phyloP scores from a whole-genome alignment of 2,329 filamentous ascomycete species.

The Penicillium verrucosum region DNA sequence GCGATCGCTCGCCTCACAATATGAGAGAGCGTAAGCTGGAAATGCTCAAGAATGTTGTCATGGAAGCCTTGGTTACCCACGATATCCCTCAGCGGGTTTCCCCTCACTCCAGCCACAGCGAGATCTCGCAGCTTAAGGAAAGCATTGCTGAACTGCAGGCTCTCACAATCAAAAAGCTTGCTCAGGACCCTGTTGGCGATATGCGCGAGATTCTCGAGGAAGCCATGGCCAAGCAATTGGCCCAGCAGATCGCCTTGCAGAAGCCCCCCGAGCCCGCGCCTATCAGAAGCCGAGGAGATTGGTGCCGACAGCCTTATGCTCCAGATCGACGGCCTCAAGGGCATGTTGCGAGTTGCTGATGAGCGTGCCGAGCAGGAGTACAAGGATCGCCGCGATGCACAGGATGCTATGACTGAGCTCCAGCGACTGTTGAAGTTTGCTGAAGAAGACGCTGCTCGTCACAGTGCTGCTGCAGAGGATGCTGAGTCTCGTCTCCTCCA shows the following conservation, averaged over 20 bases:
- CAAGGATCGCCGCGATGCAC: conserved; percentile 60
- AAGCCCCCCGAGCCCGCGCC: conserved; percentile 37
- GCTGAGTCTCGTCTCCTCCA: conserved; percentile 63
- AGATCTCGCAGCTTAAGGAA: conserved; percentile 39
- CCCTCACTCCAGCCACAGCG: conserved; percentile 30
- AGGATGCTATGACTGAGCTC: conserved; percentile 70
- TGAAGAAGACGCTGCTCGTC: conserved; percentile 52
- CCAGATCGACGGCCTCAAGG: conserved; percentile 67
- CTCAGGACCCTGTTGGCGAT: conserved; percentile 47
- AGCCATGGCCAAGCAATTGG: conserved; percentile 58
- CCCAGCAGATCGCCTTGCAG: conserved; percentile 35
- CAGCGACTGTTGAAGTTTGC: conserved; percentile 66
- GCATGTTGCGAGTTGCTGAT: conserved; percentile 63
- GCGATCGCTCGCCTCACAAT: conserved; percentile 69
- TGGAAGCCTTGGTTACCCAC: conserved; percentile 61
- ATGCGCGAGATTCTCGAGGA: conserved; percentile 63
- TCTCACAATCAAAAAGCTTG: conserved; percentile 40
- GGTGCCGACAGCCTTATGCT: conserved; percentile 50
- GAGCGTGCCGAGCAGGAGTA: conserved; percentile 63
- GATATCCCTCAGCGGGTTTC: conserved; percentile 28
- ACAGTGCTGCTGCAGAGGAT: conserved; percentile 56
- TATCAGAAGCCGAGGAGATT: conserved; percentile 53
- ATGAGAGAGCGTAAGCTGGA: conserved; percentile 72
- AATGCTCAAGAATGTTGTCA: conserved; percentile 66
- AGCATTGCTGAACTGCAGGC: conserved; percentile 39